phyloP scores from a whole-genome alignment of 371 early-diverging fungal species.

The Actinomortierella ambigua region DNA sequence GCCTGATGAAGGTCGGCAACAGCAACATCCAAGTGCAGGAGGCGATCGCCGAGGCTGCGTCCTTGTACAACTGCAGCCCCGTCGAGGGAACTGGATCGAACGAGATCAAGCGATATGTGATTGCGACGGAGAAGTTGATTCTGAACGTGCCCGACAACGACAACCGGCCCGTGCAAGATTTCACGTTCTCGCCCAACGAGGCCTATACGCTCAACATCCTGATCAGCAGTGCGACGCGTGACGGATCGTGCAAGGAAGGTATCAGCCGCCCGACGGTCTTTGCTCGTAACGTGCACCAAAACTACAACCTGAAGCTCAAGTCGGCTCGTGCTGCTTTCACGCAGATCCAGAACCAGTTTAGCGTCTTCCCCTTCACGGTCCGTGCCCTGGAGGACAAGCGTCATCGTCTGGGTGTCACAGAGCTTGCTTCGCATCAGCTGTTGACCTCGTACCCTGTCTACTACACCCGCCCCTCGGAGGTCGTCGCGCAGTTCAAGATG shows the following conservation, averaged over 20 bases:
- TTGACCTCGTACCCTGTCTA: conserved; percentile 75
- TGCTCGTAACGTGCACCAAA: conserved; percentile 78
- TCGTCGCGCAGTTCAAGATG: conserved; percentile 87
- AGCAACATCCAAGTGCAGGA: conserved; percentile 53
- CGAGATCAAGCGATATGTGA: conserved; percentile 80
- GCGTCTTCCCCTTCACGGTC: conserved; percentile 85
- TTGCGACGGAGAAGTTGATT: conserved; percentile 71
- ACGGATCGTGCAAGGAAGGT: conserved; percentile 70
- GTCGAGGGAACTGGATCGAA: conserved; percentile 87
- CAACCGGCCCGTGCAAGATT: conserved; percentile 68
- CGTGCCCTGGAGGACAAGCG: conserved; percentile 79
- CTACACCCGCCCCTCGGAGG: conserved; percentile 70
- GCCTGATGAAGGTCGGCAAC: conserved; percentile 65
- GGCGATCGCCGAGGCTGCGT: conserved; percentile 76
- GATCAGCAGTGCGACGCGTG: conserved; percentile 78
- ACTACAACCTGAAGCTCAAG: conserved; percentile 87
- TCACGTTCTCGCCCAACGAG: conserved; percentile 82
- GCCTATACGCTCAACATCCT: conserved; percentile 85
- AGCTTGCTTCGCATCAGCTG: conserved; percentile 76
- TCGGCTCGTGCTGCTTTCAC: conserved; percentile 76
- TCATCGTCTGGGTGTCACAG: conserved; percentile 86
- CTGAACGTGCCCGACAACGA: conserved; percentile 82
- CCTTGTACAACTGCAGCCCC: conserved; percentile 84
- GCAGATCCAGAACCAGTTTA: conserved; percentile 73
- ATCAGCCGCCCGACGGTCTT: conserved; percentile 82